phyloP scores from a whole-genome alignment of 2,329 filamentous ascomycete species.

The Sphaerulina populicola region DNA sequence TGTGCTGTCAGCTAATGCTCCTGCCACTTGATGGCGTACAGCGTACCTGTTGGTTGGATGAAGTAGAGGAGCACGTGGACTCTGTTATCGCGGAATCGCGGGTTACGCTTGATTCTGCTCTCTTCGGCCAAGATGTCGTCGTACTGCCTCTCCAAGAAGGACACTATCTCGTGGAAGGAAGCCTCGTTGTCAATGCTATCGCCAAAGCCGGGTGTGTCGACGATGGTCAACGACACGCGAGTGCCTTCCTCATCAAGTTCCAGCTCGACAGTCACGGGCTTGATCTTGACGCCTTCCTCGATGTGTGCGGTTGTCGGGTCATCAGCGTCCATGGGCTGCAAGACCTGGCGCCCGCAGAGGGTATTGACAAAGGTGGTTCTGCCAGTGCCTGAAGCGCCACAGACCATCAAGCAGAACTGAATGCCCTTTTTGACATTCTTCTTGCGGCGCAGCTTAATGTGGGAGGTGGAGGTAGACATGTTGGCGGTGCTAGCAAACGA shows the following conservation, averaged over 20 bases:
- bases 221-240: conserved; percentile 93
- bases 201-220: conserved; percentile 96
- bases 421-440: conserved; percentile 99
- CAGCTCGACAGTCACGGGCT: conserved; percentile 92
- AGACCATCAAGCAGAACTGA: conserved; percentile 99
- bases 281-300: conserved; percentile 97
- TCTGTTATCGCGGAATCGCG: conserved; percentile 97
- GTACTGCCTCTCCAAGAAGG: conserved; percentile 97
- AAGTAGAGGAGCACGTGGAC: conserved; percentile 98
- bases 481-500: conserved; percentile 15
- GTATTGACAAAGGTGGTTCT: conserved; percentile 99
- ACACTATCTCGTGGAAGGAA: conserved; percentile 95
- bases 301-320: conserved; percentile 81
- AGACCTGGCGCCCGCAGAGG: conserved; percentile 88
- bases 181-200: conserved; percentile 96
- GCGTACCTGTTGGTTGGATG: conserved; percentile 81
- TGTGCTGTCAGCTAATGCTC: conserved; percentile 9
- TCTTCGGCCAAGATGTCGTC: conserved; percentile 98
- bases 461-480: conserved; percentile 30
- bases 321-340: conserved; percentile 85
- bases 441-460: conserved; percentile 95
- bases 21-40: not conserved
- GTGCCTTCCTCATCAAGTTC: conserved; percentile 98
- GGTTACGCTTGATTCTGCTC: conserved; percentile 99
- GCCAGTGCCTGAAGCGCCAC: conserved; percentile 95